A percentile compares a stretch with the other conserved stretches of the same genome.
These are phyloP conservation scores for Fagopyrum homotropicum DNA, from an alignment of 148 eudicot species.

Conservation along the genomic window DNA sequence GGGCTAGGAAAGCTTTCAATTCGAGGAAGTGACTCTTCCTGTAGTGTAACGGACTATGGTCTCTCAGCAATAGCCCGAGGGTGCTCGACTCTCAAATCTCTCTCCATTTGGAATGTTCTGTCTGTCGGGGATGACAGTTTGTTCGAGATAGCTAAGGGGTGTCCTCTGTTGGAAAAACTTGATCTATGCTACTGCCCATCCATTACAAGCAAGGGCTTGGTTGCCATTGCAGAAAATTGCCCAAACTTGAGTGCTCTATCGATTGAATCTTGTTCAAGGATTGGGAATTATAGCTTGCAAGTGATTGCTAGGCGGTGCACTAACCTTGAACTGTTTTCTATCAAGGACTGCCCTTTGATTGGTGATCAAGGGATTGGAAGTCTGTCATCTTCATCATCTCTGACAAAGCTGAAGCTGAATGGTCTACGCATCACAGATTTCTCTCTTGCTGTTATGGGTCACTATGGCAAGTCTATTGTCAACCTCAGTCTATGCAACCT, in stretches of 20 bases:
- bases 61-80: constrained; percentile 66
- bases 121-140: constrained; percentile 64
- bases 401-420: constrained; percentile 66
- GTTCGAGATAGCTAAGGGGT: constrained; percentile 60
- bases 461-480: constrained; percentile 64
- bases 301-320: constrained; percentile 58
- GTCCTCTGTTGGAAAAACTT: constrained; percentile 67
- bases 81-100: constrained; percentile 68
- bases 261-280: constrained; percentile 60
- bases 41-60: constrained; percentile 63
- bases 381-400: constrained; percentile 37
- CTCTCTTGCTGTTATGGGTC: constrained; percentile 80
- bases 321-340: constrained; percentile 51
- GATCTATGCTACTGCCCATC: constrained; percentile 63
- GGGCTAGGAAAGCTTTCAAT: constrained; percentile 88
- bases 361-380: constrained; percentile 76
- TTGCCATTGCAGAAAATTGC: constrained; percentile 60
- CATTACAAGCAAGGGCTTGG: constrained; percentile 62
- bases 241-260: constrained; percentile 66
- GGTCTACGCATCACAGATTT: constrained; percentile 57
- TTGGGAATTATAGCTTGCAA: constrained; percentile 63
- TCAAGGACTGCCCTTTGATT: constrained; percentile 68
- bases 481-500: constrained; percentile 51
- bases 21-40: constrained; percentile 47
- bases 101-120: constrained; percentile 66